A percentile compares a stretch with the other conserved stretches of the same genome.
Evolutionary conservation across 768 basidiomycete genomes (phyloP).

Genomic region (Kwoniella heveanensis): DNA sequence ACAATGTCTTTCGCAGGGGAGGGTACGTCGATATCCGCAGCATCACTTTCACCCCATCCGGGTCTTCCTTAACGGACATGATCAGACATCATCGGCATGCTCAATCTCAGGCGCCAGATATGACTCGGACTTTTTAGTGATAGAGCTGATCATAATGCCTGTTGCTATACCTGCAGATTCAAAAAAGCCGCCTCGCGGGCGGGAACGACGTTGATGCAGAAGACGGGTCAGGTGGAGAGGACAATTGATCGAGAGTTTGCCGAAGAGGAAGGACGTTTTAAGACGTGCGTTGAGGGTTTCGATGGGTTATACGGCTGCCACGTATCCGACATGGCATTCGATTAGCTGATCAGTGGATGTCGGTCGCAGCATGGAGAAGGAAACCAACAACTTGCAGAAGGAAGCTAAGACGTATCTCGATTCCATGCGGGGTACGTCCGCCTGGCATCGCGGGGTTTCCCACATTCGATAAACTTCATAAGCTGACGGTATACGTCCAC

Average conservation of each 20-base stretch:
- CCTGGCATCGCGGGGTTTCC: neutral
- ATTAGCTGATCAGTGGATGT: conserved; percentile 4
- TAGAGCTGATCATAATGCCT: neutral
- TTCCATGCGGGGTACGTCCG: conserved; percentile 77
- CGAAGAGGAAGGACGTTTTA: conserved; percentile 87
- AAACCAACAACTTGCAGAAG: conserved; percentile 87
- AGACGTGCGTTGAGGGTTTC: conserved; percentile 64
- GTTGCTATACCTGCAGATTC: conserved; percentile 64
- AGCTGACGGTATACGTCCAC: conserved; percentile 68
- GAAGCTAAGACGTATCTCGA: conserved; percentile 94
- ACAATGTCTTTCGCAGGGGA: conserved; percentile 19
- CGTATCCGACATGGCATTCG: neutral
- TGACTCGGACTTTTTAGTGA: no score
- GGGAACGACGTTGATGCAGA: conserved; percentile 92
- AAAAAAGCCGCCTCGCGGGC: conserved; percentile 92
- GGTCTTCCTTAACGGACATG: neutral
- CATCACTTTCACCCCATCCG: neutral
- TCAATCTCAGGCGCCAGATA: no score
- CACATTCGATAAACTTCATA: no score
- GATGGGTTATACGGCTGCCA: neutral
- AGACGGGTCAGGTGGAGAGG: conserved; percentile 96
- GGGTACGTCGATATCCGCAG: conserved; percentile 16
- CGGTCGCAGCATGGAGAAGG: conserved; percentile 82
- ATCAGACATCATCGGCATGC: no score
- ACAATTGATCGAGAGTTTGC: conserved; percentile 92